Percentiles rank a stretch among this genome's conserved stretches.
Evolutionary conservation across 192 early-diverging fungal species (phyloP).

Genomic region (Obelidium mucronatum): DNA sequence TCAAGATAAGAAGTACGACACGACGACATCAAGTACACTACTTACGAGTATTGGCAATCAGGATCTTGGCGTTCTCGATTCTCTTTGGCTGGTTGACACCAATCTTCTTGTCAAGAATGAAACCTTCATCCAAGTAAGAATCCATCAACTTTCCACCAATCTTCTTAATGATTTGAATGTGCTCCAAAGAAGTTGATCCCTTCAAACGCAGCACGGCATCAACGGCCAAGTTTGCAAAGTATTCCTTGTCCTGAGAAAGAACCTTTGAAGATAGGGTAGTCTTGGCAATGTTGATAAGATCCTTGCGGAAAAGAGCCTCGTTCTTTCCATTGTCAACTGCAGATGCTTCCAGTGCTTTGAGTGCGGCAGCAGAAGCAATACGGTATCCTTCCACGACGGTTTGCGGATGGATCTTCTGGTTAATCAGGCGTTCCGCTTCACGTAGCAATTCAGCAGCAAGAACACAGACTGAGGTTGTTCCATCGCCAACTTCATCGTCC

Average conservation of each 20-base stretch:
- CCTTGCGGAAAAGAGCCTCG: conserved; percentile 77
- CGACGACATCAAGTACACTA: not conserved
- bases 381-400: conserved; percentile 96
- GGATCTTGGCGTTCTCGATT: conserved; percentile 94
- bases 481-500: conserved; percentile 99
- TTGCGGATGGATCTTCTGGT: conserved; percentile 96
- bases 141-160: conserved; percentile 92
- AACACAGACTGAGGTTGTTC: conserved; percentile 99
- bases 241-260: conserved; percentile 93
- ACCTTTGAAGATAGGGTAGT: conserved; percentile 98
- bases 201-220: conserved; percentile 96
- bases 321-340: conserved; percentile 85
- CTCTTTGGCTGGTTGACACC: conserved; percentile 98
- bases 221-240: conserved; percentile 94
- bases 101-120: conserved; percentile 99
- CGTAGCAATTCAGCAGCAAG: conserved; percentile 94
- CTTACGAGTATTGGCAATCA: conserved; percentile 97
- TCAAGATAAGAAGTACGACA: not conserved
- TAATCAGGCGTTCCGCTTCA: conserved; percentile 91
- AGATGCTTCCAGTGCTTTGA: conserved; percentile 79
- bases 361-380: conserved; percentile 83
- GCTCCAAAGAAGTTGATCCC: conserved; percentile 95
- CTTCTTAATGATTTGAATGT: conserved; percentile 99
- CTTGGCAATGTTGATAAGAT: conserved; percentile 96
- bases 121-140: conserved; percentile 96